phyloP scores from a whole-genome alignment of 257 asterid genomes.

The Knoxia roxburghii region DNA sequence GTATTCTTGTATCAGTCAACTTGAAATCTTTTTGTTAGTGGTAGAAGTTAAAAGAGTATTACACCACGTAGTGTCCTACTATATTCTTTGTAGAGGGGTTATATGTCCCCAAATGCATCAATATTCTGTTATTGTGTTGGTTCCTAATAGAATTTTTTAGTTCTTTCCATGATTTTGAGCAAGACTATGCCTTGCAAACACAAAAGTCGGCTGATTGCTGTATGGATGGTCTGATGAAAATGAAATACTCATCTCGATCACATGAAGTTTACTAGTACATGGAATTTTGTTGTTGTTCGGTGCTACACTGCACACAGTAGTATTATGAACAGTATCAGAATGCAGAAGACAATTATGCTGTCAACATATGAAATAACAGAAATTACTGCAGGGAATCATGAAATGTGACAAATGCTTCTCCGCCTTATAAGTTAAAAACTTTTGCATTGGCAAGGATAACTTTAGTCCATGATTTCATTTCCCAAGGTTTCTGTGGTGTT shows the following conservation, averaged over 20 bases:
- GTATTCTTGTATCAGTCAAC: neutral
- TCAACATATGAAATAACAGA: neutral
- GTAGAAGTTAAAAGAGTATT: neutral
- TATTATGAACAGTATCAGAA: neutral
- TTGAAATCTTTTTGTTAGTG: neutral
- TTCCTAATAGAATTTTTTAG: neutral
- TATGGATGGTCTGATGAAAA: neutral
- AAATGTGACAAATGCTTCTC: neutral
- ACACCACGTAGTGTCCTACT: neutral
- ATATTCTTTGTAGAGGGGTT: neutral
- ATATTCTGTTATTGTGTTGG: neutral
- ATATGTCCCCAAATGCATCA: neutral
- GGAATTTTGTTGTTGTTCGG: neutral
- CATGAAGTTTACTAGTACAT: neutral
- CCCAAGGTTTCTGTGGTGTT: conserved; percentile 2
- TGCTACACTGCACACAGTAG: neutral
- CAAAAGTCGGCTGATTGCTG: neutral
- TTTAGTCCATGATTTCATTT: neutral
- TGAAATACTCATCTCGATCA: neutral
- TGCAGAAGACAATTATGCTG: neutral
- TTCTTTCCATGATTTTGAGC: neutral
- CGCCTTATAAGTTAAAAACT: no score
- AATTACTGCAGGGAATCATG: neutral
- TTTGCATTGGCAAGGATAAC: neutral
- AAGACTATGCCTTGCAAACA: neutral